A percentile compares a stretch with the other conserved stretches of the same genome.
Conservation (phyloP, 2,329 filamentous ascomycete genomes). For the Sclerotinia subarctica region DNA sequence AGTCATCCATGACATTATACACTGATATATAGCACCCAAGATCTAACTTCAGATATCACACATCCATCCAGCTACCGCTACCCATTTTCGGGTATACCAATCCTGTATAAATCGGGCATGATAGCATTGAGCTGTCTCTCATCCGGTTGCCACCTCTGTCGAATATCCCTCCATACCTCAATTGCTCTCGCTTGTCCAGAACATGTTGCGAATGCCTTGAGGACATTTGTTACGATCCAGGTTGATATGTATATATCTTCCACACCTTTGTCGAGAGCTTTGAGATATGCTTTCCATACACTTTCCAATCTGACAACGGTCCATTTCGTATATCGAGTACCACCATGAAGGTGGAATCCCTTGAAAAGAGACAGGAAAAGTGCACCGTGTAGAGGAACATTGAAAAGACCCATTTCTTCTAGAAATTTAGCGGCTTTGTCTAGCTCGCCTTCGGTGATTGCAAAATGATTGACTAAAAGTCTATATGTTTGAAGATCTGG, state of each 20-base stretch:
- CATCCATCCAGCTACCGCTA: background rate
- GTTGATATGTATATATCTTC: conserved; percentile 52
- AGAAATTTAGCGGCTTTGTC: conserved; percentile 67
- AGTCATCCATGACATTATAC: conserved; percentile 7
- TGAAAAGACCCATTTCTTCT: conserved; percentile 72
- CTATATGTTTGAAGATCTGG: conserved; percentile 79
- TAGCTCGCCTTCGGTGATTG: conserved; percentile 66
- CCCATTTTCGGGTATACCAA: conserved; percentile 13
- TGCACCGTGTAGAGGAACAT: conserved; percentile 67
- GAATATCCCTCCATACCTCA: conserved; percentile 36
- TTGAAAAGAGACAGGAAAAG: conserved; percentile 81
- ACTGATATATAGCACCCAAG: conserved; percentile 1
- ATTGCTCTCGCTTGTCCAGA: conserved; percentile 34
- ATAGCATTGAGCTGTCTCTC: conserved; percentile 36
- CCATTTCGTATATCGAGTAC: conserved; percentile 65
- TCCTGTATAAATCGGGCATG: conserved; percentile 27
- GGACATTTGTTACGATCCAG: conserved; percentile 59
- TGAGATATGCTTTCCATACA: conserved; percentile 64
- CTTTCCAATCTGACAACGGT: conserved; percentile 63
- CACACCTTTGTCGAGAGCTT: conserved; percentile 47
- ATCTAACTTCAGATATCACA: no score
- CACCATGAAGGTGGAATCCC: conserved; percentile 74
- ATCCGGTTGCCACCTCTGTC: conserved; percentile 35
- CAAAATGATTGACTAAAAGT: conserved; percentile 74
- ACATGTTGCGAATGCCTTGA: conserved; percentile 60